Evolutionary conservation across 805 yeast genomes (phyloP), one percentile per base, ranked within the genome.

Genomic region (Yarrowia porcina): DNA sequence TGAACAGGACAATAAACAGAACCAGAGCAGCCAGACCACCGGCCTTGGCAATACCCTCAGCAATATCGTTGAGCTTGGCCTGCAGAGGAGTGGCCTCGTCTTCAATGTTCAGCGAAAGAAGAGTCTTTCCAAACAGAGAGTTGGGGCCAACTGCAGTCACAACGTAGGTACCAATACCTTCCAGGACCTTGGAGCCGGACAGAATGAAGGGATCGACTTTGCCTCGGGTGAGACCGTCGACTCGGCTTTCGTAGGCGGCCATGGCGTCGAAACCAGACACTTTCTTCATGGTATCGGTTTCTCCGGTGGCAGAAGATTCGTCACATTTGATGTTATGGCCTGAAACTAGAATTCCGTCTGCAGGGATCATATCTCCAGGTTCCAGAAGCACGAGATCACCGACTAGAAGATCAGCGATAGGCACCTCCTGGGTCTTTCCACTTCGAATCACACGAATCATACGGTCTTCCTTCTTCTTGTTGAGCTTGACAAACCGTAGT

Each of bases 321-420:
- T 94, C 99, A 73, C 93, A 87, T 68, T 90, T 93, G 65, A 94
- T 81, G 45, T 81, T 82, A 65, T 71, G 71, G 7, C 97, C 97
- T 10, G 77, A 73, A 11, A 91, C 77, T 65, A 93, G 73, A 4
- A 94, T 77, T 32, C 89, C 85, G 74, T 94, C 99, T 0, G 93
- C 94, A 0, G 98, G 96, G 1, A 93, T 77, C 63, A 94, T 85
- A 70, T 94, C 99, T 66, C 99, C 99, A 2, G 98, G 96, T 73
- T 91, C 96, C 49, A 94, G 75, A 54, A 79, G 77, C 23, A 93
- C 76, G 4, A 94, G 67, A 72, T 94, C 99, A 44, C 99, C 99
- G 21, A 89, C 97, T 33, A 87, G 69, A 56, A 96, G 74, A 65
- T 89, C 89, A 69, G 82, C 85, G 61, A 93, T 85, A 3, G 92